Conservation (phyloP, 257 asterid genomes). For the Ehretia macrophylla region DNA sequence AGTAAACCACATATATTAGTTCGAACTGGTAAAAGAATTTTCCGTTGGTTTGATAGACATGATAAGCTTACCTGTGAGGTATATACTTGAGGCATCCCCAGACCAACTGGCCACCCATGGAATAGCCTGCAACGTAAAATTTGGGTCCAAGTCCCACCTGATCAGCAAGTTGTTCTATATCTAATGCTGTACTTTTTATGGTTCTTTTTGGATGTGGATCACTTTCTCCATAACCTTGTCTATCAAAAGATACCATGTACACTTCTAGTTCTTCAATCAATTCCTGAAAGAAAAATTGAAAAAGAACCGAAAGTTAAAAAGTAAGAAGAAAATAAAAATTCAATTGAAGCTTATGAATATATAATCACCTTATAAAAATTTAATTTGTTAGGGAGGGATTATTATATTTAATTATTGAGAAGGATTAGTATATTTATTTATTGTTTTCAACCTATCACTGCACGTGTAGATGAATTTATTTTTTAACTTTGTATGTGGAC, state of each 20-base stretch:
- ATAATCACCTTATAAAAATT: too few species aligned
- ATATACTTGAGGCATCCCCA: constrained; percentile 84
- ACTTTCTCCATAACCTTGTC: constrained; percentile 84
- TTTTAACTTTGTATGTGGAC: too few species aligned
- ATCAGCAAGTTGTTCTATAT: constrained; percentile 71
- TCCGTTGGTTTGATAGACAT: too few species aligned
- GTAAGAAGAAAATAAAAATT: constrained; percentile 1
- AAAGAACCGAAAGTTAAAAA: background rate
- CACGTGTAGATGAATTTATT: too few species aligned
- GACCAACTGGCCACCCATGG: constrained; percentile 69
- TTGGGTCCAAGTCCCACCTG: constrained; percentile 52
- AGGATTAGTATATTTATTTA: too few species aligned
- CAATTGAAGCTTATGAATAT: too few species aligned
- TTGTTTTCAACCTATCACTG: too few species aligned
- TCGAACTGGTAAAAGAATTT: too few species aligned
- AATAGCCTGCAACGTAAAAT: constrained; percentile 53
- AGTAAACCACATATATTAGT: too few species aligned
- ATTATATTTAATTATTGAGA: too few species aligned
- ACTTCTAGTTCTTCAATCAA: constrained; percentile 49
- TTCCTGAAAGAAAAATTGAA: constrained; percentile 32
- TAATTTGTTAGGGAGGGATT: too few species aligned
- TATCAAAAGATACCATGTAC: constrained; percentile 62
- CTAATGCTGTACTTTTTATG: constrained; percentile 42
- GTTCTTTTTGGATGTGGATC: constrained; percentile 67
- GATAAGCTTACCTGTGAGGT: constrained; percentile 42